These are phyloP conservation scores for Mycena crocata DNA, from an alignment of 768 basidiomycete genomes.

Conservation along the genomic window DNA sequence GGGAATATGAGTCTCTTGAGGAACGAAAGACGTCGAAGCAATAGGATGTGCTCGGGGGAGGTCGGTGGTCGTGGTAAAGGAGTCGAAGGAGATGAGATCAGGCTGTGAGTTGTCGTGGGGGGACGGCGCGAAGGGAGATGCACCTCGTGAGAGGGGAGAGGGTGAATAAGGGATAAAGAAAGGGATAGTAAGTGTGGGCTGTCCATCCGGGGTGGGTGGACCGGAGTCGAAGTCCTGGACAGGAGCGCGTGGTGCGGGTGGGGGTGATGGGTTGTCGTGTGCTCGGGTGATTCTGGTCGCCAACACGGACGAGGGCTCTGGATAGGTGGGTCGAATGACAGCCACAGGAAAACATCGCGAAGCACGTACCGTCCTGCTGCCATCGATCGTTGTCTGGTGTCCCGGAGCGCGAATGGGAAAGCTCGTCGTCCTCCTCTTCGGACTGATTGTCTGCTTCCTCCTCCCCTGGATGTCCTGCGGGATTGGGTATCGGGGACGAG, in stretches of 20 bases:
- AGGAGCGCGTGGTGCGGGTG: slow-evolving; percentile 51
- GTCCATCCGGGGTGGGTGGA: slow-evolving; percentile 22
- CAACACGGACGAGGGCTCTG: slow-evolving; percentile 76
- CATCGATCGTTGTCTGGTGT: slow-evolving; percentile 62
- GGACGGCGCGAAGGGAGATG: slow-evolving; percentile 23
- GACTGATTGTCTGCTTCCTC: slow-evolving; percentile 40
- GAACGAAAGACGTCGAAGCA: slow-evolving; percentile 28
- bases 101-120: slow-evolving; percentile 34
- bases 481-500: slow-evolving; percentile 51
- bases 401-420: slow-evolving; percentile 48
- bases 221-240: slow-evolving; percentile 26
- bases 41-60: slow-evolving; percentile 31
- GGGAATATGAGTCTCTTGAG: slow-evolving; percentile 24
- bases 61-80: slow-evolving; percentile 46
- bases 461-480: slow-evolving; percentile 40
- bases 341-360: slow-evolving; percentile 8
- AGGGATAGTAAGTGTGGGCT: slow-evolving; percentile 23
- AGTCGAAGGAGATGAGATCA: slow-evolving; percentile 57
- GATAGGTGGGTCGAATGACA: slow-evolving; percentile 24
- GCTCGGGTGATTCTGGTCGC: slow-evolving; percentile 76
- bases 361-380: slow-evolving; percentile 59
- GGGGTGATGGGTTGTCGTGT: slow-evolving; percentile 82
- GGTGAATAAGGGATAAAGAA: slow-evolving; percentile 20
- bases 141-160: slow-evolving; percentile 17
- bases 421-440: slow-evolving; percentile 45